Base-by-base conservation (phyloP, 768 basidiomycete species). In the Rhodotorula diobovata region DNA sequence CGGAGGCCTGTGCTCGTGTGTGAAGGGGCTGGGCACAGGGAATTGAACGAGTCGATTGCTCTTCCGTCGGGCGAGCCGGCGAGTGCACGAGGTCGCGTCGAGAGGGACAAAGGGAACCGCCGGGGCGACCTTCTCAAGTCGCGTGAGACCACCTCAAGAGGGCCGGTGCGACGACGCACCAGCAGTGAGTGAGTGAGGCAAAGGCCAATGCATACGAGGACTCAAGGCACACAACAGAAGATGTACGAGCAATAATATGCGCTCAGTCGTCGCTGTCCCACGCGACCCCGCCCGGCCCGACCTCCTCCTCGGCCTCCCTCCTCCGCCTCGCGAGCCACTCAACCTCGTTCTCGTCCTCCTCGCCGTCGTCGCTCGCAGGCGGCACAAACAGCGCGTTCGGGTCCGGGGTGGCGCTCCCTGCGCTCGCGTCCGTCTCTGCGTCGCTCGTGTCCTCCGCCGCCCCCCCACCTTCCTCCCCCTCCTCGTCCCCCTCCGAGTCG, bases 351-450 rank as follows among this genome's bases (percentile, higher is more conserved):
- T 60, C 28, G 45, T 64, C 37, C 48, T 41, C 51, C 48, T 41
- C 51, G n/a, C 30, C 63, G 20, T 62, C 65, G 30, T 34, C 53
- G 21, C 50, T 46, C 20, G 28, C 46, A 15, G 43, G 0, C 39
- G 50, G 50, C 6, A 34, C 39, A 18, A 28, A 64, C 30, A 64
- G 55, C 41, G 30, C 63, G 30, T 64, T 64, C 63, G n/a, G 35
- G 48, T 62, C 61, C 2, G 51, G 30, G n/a, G 51, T 15, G 4
- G 51, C 18, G 12, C 34, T 10, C 8, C 16, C 55, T 34, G 35
- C 55, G 32, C 20, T 32, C 34, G 55, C 4, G 34, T 32, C 55
- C 9, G 18, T 15, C 39, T n/a, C 57, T 11, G 20, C 57, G 28
- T 39, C 56, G 37, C 34, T 32, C 57, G 28, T 43, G n/a, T 16